These are phyloP conservation scores for Euphorbia celastroides DNA, from an alignment of 441 rosid species.

Conservation along the genomic window DNA sequence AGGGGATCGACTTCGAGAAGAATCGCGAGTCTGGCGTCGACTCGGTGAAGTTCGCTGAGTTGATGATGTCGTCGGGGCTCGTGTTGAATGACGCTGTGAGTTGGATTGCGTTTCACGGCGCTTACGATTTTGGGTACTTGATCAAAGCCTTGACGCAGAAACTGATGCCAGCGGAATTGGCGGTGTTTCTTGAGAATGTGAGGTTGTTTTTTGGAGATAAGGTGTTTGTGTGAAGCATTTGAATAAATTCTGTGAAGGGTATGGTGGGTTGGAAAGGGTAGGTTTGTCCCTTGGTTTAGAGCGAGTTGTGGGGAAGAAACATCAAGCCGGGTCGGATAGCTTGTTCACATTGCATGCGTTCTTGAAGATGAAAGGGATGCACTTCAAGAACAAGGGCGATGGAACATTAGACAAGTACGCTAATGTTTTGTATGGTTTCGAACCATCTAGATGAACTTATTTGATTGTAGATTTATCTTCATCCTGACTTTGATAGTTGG, in stretches of 20 bases:
- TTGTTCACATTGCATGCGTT: conserved; percentile 54
- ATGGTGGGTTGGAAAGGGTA: conserved; percentile 57
- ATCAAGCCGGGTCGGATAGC: conserved; percentile 72
- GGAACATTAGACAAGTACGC: conserved; percentile 42
- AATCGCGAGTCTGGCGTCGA: conserved; percentile 40
- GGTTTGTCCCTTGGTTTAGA: conserved; percentile 35
- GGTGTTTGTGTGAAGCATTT: conserved; percentile 58
- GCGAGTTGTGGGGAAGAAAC: conserved; percentile 49
- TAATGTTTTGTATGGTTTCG: conserved; percentile 57
- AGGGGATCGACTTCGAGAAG: conserved; percentile 53
- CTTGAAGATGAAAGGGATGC: conserved; percentile 34
- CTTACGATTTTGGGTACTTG: conserved; percentile 65
- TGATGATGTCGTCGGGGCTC: conserved; percentile 60
- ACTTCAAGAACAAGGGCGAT: conserved; percentile 22
- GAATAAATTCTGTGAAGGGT: conserved; percentile 40
- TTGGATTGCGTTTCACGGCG: conserved; percentile 70
- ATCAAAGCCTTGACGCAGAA: conserved; percentile 47
- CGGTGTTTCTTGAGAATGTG: conserved; percentile 34
- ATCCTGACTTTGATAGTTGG: conserved; percentile 15
- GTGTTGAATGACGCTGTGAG: conserved; percentile 45
- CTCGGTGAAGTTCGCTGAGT: conserved; percentile 39
- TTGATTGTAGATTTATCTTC: conserved; percentile 22
- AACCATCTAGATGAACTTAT: conserved; percentile 17
- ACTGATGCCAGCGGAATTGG: conserved; percentile 29
- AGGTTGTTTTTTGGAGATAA: conserved; percentile 39